A percentile compares a stretch with the other conserved stretches of the same genome.
Evolutionary conservation across 1,284 basidiomycete genomes (phyloP).

Genomic region (Paramarasmius palmivorus): DNA sequence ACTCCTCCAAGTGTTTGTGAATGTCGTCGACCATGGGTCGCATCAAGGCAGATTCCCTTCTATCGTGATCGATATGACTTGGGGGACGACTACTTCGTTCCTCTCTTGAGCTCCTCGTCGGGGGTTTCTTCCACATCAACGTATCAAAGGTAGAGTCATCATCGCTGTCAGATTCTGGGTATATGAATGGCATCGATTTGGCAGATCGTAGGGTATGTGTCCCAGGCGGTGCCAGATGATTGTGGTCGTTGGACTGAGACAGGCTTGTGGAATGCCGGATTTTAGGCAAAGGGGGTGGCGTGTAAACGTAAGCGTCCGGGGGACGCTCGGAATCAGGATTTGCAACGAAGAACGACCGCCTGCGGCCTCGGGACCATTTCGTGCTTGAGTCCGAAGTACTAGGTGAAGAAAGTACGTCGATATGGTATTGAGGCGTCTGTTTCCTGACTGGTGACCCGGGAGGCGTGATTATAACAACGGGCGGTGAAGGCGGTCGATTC

Average conservation of each 20-base stretch:
- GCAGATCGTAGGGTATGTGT: background rate
- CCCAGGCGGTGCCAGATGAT: background rate
- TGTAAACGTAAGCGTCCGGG: slow-evolving; percentile 24
- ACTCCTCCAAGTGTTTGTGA: slow-evolving; percentile 83
- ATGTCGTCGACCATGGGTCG: slow-evolving; percentile 87
- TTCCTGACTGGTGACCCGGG: slow-evolving; percentile 27
- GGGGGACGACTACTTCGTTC: background rate
- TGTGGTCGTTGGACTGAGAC: background rate
- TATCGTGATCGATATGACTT: slow-evolving; percentile 2
- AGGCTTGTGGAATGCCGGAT: slow-evolving; percentile 6
- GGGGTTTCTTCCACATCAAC: slow-evolving; percentile 30
- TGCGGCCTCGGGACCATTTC: slow-evolving; percentile 18
- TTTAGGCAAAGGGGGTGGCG: slow-evolving; percentile 31
- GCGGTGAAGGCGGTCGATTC: slow-evolving; percentile 25
- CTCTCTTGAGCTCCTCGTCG: slow-evolving; percentile 8
- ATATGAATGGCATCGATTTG: background rate
- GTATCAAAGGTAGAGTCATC: slow-evolving; percentile 17
- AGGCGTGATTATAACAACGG: slow-evolving; percentile 36
- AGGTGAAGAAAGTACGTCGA: slow-evolving; percentile 13
- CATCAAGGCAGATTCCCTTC: slow-evolving; percentile 53
- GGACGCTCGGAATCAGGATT: slow-evolving; percentile 29
- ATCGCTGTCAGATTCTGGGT: slow-evolving; percentile 26
- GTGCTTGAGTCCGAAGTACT: slow-evolving; percentile 27
- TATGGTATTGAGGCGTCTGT: slow-evolving; percentile 16
- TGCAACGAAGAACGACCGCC: slow-evolving; percentile 26